Conservation (phyloP, 1,284 basidiomycete species). For the Fereydounia khargensis region DNA sequence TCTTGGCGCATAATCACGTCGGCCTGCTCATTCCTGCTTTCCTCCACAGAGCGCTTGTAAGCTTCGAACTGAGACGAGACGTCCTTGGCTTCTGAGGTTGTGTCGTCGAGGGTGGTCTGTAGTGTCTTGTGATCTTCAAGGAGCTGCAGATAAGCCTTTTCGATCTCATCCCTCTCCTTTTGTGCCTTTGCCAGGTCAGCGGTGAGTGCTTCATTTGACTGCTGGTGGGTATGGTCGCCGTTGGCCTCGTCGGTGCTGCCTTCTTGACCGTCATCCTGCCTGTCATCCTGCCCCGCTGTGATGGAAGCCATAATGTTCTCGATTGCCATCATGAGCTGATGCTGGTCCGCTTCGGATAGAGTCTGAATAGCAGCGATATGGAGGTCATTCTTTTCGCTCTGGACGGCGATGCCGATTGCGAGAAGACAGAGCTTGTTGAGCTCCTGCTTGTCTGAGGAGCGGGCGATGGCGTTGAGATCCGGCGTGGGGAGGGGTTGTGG, state of each 20-base stretch:
- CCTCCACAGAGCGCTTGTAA: slow-evolving; percentile 32
- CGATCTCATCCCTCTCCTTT: slow-evolving; percentile 62
- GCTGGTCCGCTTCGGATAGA: slow-evolving; percentile 75
- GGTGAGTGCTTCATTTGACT: slow-evolving; percentile 60
- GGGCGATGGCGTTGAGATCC: slow-evolving; percentile 65
- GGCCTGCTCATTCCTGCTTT: slow-evolving; percentile 26
- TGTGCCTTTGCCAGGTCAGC: slow-evolving; percentile 67
- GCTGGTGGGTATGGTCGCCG: slow-evolving; percentile 3
- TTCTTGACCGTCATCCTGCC: neutral
- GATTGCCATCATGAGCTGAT: slow-evolving; percentile 71
- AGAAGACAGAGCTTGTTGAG: slow-evolving; percentile 75
- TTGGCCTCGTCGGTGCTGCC: neutral
- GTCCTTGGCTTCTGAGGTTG: slow-evolving; percentile 28
- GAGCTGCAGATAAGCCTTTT: slow-evolving; percentile 72
- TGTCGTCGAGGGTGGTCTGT: slow-evolving; percentile 64
- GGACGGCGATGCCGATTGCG: slow-evolving; percentile 87
- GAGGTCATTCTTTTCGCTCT: slow-evolving; percentile 70
- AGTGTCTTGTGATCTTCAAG: slow-evolving; percentile 74
- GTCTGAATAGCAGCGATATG: slow-evolving; percentile 81
- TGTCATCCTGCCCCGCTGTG: slow-evolving; percentile 18
- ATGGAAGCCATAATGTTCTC: slow-evolving; percentile 35
- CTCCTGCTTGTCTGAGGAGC: slow-evolving; percentile 68
- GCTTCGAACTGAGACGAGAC: slow-evolving; percentile 16
- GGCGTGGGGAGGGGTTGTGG: slow-evolving; percentile 23
- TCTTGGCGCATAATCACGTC: slow-evolving; percentile 40